Base-by-base conservation (phyloP, 2,329 filamentous ascomycete genomes). In the Fonsecaea nubica region DNA sequence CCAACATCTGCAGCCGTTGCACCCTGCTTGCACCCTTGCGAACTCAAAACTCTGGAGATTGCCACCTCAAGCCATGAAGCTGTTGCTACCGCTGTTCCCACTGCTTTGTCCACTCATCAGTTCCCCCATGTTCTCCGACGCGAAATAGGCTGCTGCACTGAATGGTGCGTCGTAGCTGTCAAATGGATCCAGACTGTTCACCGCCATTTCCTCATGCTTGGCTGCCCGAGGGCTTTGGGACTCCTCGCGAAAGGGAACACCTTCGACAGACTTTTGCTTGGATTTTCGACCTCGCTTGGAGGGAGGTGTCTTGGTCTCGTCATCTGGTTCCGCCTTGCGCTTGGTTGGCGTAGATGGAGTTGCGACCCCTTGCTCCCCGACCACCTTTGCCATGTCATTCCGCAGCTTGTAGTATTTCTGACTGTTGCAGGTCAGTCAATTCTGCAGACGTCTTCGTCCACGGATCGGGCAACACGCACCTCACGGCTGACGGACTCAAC, bases 381-480 rank as follows among this genome's bases (percentile, higher is more conserved):
- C 58, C 10, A 63, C 18, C 56, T 66, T 66, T 30, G 64, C 65
- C 12, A 65, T 55, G 21, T 72, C 71, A 12, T 68, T 68, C 25
- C 70, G 66, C 21, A 73, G 65, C 55, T 72, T 73, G 62, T 72
- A 73, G 63, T 72, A 73, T 38, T 71, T 72, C 55, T 73, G 71
- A 15, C 71, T 73, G 58, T 52, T 30, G 25, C 13, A 58, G 13
- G 53, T 63, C 56, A 66, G 68, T 61, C 62, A 58, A 35, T 30
- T 25, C 35, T 52, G 21, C 15, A 33, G 25, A 42, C 4, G 13
- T 38, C 54, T 18, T 32, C 40, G 38, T 25, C 15, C 12, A n/a
- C 15, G 45, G 21, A 18, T 4, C 4, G 21, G 18, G 35, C 7
- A 32, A 50, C 12, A 30, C 68, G 21, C 32, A 72, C 71, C 64